These are phyloP conservation scores for Macrophomina tecta DNA, from an alignment of 2,329 filamentous ascomycete genomes.

Conservation along the genomic window DNA sequence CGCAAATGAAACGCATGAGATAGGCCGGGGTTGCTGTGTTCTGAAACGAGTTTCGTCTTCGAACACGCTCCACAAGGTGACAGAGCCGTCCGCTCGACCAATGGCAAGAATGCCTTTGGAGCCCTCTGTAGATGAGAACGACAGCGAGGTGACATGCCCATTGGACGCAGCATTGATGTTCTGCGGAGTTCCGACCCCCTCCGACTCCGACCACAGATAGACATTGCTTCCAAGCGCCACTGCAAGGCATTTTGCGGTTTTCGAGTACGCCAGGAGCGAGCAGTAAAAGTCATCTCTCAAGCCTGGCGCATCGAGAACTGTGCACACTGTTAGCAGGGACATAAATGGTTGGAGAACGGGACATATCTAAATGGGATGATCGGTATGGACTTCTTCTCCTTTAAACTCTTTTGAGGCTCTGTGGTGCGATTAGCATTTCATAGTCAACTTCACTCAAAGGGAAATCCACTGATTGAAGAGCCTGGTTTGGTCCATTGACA, in stretches of 20 bases:
- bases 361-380: slow-evolving; percentile 77
- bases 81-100: slow-evolving; percentile 76
- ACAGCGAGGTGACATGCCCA: slow-evolving; percentile 76
- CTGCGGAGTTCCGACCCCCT: slow-evolving; percentile 67
- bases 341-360: neutral
- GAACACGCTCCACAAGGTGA: slow-evolving; percentile 79
- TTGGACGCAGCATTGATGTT: slow-evolving; percentile 58
- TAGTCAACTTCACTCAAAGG: neutral
- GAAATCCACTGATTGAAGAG: slow-evolving; percentile 35
- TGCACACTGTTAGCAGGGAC: slow-evolving; percentile 48
- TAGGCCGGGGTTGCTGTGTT: slow-evolving; percentile 70
- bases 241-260: slow-evolving; percentile 75
- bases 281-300: slow-evolving; percentile 97
- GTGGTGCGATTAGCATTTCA: slow-evolving; percentile 30
- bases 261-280: slow-evolving; percentile 84
- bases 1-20: slow-evolving; percentile 84
- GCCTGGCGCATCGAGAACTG: slow-evolving; percentile 84
- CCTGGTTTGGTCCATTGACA: slow-evolving; percentile 48
- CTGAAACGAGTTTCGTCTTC: slow-evolving; percentile 76
- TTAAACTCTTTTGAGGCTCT: slow-evolving; percentile 37
- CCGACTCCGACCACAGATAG: slow-evolving; percentile 85
- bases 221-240: slow-evolving; percentile 81
- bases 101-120: slow-evolving; percentile 82
- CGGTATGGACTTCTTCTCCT: slow-evolving; percentile 59
- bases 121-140: slow-evolving; percentile 83